These are phyloP conservation scores for Leccinum rimulosum DNA, from an alignment of 768 basidiomycete genomes.

Conservation along the genomic window DNA sequence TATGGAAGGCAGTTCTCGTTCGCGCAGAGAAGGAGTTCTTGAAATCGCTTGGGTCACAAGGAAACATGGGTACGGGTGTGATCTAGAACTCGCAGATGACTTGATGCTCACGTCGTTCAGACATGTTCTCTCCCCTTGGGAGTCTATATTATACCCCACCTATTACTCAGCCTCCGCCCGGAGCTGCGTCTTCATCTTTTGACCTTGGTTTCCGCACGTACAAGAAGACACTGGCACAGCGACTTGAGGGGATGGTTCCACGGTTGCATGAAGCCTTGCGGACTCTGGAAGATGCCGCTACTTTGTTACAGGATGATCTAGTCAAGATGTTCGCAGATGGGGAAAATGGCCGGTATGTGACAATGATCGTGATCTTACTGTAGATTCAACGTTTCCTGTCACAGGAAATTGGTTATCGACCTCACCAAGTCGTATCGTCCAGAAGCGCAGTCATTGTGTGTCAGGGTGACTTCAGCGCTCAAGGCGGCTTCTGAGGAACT, in stretches of 20 bases:
- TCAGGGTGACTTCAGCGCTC: conserved; percentile 41
- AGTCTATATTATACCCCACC: conserved; percentile 56
- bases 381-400: conserved; percentile 1
- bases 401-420: conserved; percentile 41
- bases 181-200: conserved; percentile 31
- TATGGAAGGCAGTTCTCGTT: conserved; percentile 56
- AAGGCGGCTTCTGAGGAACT: conserved; percentile 34
- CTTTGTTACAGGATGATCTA: conserved; percentile 59
- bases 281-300: conserved; percentile 41
- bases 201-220: conserved; percentile 60
- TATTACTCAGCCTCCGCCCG: conserved; percentile 45
- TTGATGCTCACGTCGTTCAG: conserved; percentile 34
- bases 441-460: conserved; percentile 48
- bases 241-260: conserved; percentile 63
- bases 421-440: conserved; percentile 48
- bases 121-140: conserved; percentile 43
- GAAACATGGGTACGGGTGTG: conserved; percentile 17
- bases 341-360: conserved; percentile 44
- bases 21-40: conserved; percentile 47
- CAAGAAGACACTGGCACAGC: conserved; percentile 54
- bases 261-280: conserved; percentile 56
- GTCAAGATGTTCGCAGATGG: conserved; percentile 40
- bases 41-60: conserved; percentile 34
- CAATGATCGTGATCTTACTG: neutral
- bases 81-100: neutral